Evolutionary conservation across 805 yeast species (phyloP), one percentile per base, ranked within the genome.

Genomic region (Middelhovenomyces tepae): DNA sequence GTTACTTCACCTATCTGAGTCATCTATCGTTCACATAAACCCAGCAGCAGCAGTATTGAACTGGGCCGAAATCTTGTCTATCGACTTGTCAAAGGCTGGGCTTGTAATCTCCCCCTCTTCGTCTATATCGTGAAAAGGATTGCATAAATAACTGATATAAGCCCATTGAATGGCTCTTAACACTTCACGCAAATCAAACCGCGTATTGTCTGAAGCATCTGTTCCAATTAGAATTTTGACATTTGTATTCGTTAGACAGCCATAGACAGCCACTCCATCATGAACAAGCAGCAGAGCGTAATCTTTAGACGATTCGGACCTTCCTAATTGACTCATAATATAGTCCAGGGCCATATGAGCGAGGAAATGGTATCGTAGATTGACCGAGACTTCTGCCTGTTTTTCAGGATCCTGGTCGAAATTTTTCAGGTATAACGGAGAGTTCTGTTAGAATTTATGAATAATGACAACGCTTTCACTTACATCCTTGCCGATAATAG

Each of bases 291-390:
- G 42, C 24, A 53, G 31, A 3, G 48, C 38, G 31, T 28, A 45
- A 27, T 24, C 54, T 35, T 26, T 33, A 9, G 41, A 36, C 16
- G 25, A 41, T 13, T 34, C 44, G 10, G 44, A 34, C 22, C 30
- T 39, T 28, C 32, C 37, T 24, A 40, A 29, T 33, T 47, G 48
- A n/a, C 48, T 35, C 31, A 43, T 37, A 17, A 54, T 34, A 39
- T 50, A 57, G 41, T 57, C 62, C 21, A 57, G 44, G 3, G 62
- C 48, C 60, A 57, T 57, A 36, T 56, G 57, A 7, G 60, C 53
- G 5, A 56, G 41, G 35, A 54, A 54, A 36, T 56, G 58, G 39
- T 53, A 50, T 31, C 47, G 43, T 24, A 52, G 40, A n/a, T n/a
- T n/a, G n/a, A n/a, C n/a, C n/a, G n/a, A n/a, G n/a, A n/a, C n/a